Conservation (phyloP, 768 basidiomycete genomes). For the Tulasnella sp. region DNA sequence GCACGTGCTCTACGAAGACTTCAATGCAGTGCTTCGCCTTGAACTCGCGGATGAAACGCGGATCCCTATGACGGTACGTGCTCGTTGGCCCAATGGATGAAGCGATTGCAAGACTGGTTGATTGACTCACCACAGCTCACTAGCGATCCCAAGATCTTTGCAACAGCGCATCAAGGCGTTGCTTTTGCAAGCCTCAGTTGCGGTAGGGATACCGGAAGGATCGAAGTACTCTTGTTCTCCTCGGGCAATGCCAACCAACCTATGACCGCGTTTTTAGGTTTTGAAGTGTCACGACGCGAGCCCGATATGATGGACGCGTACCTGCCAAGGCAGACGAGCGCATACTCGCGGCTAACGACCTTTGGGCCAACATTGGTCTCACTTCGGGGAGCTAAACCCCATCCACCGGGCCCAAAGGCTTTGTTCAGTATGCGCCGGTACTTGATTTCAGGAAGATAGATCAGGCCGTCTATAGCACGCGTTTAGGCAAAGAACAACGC, state of each 20-base stretch:
- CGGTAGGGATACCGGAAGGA: constrained; percentile 79
- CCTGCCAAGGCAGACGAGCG: constrained; percentile 86
- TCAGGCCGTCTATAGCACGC: constrained; percentile 58
- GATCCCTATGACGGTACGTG: constrained; percentile 52
- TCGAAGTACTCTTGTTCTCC: constrained; percentile 98
- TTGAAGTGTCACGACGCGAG: background rate
- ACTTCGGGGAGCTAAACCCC: constrained; percentile 90
- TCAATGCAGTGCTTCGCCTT: constrained; percentile 76
- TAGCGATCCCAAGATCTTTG: constrained; percentile 92
- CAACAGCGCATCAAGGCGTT: constrained; percentile 97
- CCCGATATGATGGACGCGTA: constrained; percentile 29
- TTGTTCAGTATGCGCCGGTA: constrained; percentile 85
- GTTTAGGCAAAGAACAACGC: background rate
- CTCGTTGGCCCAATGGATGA: too few species aligned
- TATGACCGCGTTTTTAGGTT: constrained; percentile 26
- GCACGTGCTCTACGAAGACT: constrained; percentile 71
- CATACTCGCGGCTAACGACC: constrained; percentile 89
- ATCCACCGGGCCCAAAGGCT: constrained; percentile 92
- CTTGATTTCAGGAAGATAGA: constrained; percentile 96
- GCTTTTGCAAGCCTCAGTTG: constrained; percentile 89
- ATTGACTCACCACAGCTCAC: constrained; percentile 77
- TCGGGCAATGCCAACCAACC: constrained; percentile 80
- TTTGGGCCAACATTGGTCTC: constrained; percentile 84
- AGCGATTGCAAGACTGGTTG: background rate
- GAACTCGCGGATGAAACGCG: constrained; percentile 89